These are phyloP conservation scores for Tylopilus sp. DNA, from an alignment of 1,284 basidiomycete species.

Conservation along the genomic window DNA sequence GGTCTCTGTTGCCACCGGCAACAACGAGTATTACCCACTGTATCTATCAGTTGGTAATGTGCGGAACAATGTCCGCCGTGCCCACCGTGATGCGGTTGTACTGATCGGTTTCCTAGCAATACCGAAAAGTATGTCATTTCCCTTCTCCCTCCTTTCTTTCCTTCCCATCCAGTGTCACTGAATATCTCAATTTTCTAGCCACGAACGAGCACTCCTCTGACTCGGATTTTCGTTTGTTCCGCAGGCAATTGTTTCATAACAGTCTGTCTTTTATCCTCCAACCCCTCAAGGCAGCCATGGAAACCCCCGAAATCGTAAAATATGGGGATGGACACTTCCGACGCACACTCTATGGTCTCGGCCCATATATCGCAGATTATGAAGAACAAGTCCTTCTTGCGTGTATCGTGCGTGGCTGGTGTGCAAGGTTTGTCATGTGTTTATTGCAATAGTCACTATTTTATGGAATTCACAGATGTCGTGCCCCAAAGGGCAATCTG, in stretches of 20 bases:
- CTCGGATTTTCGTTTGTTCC: neutral
- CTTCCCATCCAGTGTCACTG: too few species aligned
- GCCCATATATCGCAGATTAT: constrained; percentile 19
- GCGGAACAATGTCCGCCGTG: neutral
- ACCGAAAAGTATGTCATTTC: neutral
- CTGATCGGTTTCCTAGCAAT: neutral
- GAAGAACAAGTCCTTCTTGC: constrained; percentile 13
- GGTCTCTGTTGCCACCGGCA: neutral
- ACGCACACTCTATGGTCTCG: neutral
- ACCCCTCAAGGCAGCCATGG: neutral
- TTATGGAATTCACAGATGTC: neutral
- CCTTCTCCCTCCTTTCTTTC: too few species aligned
- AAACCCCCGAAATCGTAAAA: neutral
- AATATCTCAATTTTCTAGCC: too few species aligned
- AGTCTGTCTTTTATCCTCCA: neutral
- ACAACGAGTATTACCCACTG: neutral
- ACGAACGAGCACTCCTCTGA: too few species aligned
- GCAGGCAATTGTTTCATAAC: neutral
- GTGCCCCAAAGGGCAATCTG: too few species aligned
- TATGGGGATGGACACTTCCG: constrained; percentile 6
- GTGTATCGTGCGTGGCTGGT: constrained; percentile 6
- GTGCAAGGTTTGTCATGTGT: neutral
- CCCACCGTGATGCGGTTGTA: neutral
- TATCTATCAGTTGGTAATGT: constrained; percentile 1
- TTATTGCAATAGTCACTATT: too few species aligned